These are phyloP conservation scores for Dacryopinax spathularia DNA, from an alignment of 768 basidiomycete species.

Conservation along the genomic window DNA sequence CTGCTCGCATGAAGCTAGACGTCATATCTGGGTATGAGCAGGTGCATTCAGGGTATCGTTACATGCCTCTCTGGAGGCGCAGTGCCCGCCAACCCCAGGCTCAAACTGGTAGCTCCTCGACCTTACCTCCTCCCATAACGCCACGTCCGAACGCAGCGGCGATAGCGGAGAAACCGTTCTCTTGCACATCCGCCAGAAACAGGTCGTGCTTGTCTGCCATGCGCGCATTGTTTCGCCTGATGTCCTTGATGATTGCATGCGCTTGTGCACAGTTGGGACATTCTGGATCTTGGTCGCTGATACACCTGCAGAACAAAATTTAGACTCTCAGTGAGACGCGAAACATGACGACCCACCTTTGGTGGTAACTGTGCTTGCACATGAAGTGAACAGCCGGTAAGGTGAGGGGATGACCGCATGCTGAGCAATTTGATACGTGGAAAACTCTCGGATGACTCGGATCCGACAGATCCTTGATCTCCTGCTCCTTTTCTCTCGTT, in stretches of 20 bases:
- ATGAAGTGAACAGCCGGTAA: conserved; percentile 92
- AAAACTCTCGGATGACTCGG: conserved; percentile 70
- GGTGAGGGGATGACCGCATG: conserved; percentile 79
- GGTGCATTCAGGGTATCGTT: background rate
- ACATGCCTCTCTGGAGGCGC: background rate
- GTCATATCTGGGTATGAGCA: conserved; percentile 1
- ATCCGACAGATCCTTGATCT: conserved; percentile 69
- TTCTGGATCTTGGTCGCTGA: conserved; percentile 78
- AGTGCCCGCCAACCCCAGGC: background rate
- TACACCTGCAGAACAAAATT: conserved; percentile 39
- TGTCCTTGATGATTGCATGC: conserved; percentile 80
- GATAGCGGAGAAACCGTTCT: conserved; percentile 53
- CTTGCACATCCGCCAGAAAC: conserved; percentile 61
- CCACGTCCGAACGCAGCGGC: conserved; percentile 59
- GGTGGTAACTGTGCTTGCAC: conserved; percentile 96
- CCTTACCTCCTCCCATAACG: conserved; percentile 1
- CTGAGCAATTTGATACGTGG: conserved; percentile 85
- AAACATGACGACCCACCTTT: conserved; percentile 40
- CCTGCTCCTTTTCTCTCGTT: conserved; percentile 61
- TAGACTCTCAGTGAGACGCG: background rate
- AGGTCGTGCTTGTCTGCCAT: conserved; percentile 70
- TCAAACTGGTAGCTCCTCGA: background rate
- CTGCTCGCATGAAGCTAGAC: too few relatives aligned
- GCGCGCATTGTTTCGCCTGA: conserved; percentile 70
- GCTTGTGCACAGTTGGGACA: conserved; percentile 81